A percentile compares a stretch with the other conserved stretches of the same genome.
Conservation (phyloP, 2,329 filamentous ascomycete genomes). For the Cladosporium austrohemisphaericum region DNA sequence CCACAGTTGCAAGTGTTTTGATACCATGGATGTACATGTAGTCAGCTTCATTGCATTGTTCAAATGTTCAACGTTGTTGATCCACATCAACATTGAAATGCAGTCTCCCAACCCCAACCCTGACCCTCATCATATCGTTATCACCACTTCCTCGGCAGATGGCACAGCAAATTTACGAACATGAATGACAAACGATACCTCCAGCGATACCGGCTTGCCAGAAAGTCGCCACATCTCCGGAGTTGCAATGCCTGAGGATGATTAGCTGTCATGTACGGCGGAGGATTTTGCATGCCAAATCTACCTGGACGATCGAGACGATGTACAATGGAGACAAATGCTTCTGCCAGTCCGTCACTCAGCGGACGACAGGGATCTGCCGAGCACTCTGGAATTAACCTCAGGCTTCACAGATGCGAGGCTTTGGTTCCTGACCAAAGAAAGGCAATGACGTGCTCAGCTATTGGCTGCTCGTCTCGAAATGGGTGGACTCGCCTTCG, state of each 20-base stretch:
- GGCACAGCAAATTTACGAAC: conserved; percentile 1
- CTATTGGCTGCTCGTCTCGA: neutral
- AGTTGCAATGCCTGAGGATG: no score
- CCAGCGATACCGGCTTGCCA: neutral
- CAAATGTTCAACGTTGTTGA: no score
- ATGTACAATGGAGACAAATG: no score
- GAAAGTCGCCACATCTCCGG: no score
- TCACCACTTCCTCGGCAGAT: neutral
- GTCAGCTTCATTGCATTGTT: no score
- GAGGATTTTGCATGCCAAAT: no score
- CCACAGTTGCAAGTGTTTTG: neutral
- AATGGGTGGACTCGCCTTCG: neutral
- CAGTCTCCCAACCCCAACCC: no score
- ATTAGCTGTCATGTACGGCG: no score
- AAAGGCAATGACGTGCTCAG: neutral
- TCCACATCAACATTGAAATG: no score
- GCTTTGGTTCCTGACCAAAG: conserved; percentile 9
- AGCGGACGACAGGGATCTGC: neutral
- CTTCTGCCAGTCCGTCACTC: no score
- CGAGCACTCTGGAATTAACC: neutral
- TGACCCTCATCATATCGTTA: no score
- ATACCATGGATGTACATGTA: neutral
- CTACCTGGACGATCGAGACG: no score
- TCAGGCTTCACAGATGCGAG: conserved; percentile 2
- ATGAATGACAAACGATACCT: neutral